Base-by-base conservation (phyloP, 306 rosid genomes). In the Cucumis melo region DNA sequence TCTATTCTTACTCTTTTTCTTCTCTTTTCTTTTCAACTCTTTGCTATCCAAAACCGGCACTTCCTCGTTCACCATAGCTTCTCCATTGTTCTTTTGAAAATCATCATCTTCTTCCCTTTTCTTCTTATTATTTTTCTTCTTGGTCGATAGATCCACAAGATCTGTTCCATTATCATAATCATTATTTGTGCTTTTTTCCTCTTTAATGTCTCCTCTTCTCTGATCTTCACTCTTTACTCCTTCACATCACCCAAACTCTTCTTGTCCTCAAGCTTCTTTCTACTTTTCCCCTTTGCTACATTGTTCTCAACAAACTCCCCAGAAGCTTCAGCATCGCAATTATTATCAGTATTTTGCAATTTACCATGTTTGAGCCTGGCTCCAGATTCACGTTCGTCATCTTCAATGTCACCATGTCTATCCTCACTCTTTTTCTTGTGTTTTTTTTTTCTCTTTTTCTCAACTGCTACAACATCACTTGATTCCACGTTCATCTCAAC, bases 51-150 rank as follows among this genome's bases (percentile, higher is more conserved):
- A 62, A 62, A 74, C 72, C 20, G 67, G n/a, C 13, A 34, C 9
- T 59, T 23, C 68, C 48, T 70, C 61, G 21, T 20, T 63, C 74
- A 60, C 61, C 16, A 27, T 74, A 36, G 42, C 41, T 14, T 14
- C 23, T 50, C 27, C 75, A 56, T 16, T 50, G 46, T 65, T 58
- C 3, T 77, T 73, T 16, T 42, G 67, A 63, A 34, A 20, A 41
- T 32, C 23, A n/a, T 21, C 38, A 42, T 12, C 39, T 32, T 29
- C 61, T 36, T 36, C 62, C 46, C 62, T 51, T 65, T 24, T 63
- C 75, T 44, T 71, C 32, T 76, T 64, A 50, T n/a, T n/a, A n/a
- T 64, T 63, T 50, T 38, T 79, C 78, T 83, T 80, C 73, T 54
- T 68, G 61, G 65, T 42, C 29, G 20, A 77, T 17, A 53, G 27